phyloP scores from a whole-genome alignment of 2,329 filamentous ascomycete genomes.

The Aspergillus ochraceoroseus region DNA sequence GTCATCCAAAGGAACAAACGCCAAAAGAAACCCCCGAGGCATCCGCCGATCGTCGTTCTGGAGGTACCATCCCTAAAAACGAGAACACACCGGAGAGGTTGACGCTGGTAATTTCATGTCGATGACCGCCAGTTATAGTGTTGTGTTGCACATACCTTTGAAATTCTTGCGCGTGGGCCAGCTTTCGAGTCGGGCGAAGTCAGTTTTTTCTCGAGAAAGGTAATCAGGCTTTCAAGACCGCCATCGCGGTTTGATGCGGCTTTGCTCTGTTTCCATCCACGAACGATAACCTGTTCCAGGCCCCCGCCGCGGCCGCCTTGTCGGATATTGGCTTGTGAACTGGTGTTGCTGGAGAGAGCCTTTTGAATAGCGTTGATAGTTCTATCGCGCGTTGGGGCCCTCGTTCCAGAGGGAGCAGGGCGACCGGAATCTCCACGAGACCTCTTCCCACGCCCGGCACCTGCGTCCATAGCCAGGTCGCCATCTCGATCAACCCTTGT shows the following conservation, averaged over 20 bases:
- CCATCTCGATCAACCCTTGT: constrained; percentile 55
- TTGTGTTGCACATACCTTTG: constrained; percentile 66
- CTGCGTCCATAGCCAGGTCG: constrained; percentile 56
- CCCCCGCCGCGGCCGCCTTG: constrained; percentile 30
- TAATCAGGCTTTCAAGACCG: constrained; percentile 59
- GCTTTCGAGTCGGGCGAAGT: constrained; percentile 48
- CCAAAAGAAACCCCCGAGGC: constrained; percentile 25
- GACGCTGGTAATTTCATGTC: constrained; percentile 36
- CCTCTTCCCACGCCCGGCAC: constrained; percentile 36
- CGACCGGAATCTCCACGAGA: constrained; percentile 32
- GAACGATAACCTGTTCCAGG: constrained; percentile 45
- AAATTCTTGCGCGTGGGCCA: constrained; percentile 58
- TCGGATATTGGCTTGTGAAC: constrained; percentile 39
- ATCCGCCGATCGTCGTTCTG: constrained; percentile 41
- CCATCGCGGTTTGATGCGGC: constrained; percentile 62
- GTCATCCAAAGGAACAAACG: constrained; percentile 37
- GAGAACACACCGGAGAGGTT: constrained; percentile 38
- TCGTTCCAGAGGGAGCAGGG: constrained; percentile 18
- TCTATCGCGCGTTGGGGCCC: constrained; percentile 28
- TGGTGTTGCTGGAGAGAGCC: constrained; percentile 31
- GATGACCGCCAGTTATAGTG: constrained; percentile 41
- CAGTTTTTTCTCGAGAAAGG: constrained; percentile 68
- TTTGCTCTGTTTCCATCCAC: constrained; percentile 64
- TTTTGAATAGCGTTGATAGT: constrained; percentile 37
- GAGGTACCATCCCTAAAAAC: constrained; percentile 42